These are phyloP conservation scores for Cyphellophora europaea DNA, from an alignment of 2,329 filamentous ascomycete genomes.

Conservation along the genomic window DNA sequence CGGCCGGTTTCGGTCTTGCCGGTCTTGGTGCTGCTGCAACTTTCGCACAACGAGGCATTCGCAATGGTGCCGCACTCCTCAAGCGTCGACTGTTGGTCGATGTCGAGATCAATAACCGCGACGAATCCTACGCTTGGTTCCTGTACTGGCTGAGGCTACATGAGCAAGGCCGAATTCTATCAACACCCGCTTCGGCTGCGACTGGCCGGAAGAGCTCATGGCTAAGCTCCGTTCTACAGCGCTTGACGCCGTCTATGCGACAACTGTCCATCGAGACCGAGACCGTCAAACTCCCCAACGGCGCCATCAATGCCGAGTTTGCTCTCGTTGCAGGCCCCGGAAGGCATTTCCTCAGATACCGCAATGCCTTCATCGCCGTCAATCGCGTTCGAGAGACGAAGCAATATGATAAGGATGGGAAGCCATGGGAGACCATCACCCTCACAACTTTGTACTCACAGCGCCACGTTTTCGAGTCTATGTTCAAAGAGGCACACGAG, in stretches of 20 bases:
- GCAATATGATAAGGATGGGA: constrained; percentile 58
- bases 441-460: constrained; percentile 86
- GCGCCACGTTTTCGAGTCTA: constrained; percentile 77
- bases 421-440: constrained; percentile 89
- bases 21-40: constrained; percentile 74
- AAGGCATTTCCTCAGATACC: constrained; percentile 76
- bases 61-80: constrained; percentile 63
- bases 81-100: constrained; percentile 84
- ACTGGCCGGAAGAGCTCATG: constrained; percentile 32
- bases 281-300: constrained; percentile 52
- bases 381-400: constrained; percentile 66
- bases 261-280: constrained; percentile 58
- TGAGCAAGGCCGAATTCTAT: constrained; percentile 51
- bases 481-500: constrained; percentile 78
- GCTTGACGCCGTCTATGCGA: constrained; percentile 51
- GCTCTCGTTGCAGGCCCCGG: constrained; percentile 86
- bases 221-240: constrained; percentile 41
- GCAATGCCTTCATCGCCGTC: constrained; percentile 78
- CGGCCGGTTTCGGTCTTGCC: constrained; percentile 75
- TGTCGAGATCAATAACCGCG: constrained; percentile 88
- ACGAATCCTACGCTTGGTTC: constrained; percentile 89
- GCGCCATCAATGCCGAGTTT: constrained; percentile 69
- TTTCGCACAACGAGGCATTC: constrained; percentile 67
- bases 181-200: constrained; percentile 24
- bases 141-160: constrained; percentile 88